These are phyloP conservation scores for Populus trichocarpa DNA, from an alignment of 441 rosid genomes.

Conservation along the genomic window DNA sequence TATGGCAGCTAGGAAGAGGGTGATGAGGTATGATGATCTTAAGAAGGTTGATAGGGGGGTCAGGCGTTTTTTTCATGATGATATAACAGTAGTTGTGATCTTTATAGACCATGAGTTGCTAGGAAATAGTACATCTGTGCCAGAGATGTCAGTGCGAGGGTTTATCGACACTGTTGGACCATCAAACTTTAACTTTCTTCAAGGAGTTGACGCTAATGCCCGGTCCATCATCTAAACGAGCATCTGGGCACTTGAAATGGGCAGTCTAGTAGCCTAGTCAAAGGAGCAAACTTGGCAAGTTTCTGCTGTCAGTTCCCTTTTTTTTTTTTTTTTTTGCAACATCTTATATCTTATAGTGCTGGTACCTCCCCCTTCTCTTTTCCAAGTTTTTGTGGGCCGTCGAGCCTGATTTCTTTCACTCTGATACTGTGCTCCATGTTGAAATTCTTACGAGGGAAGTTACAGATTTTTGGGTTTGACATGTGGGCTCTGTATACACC, in stretches of 20 bases:
- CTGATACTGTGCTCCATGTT: neutral
- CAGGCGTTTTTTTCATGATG: constrained; percentile 74
- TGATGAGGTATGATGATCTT: constrained; percentile 63
- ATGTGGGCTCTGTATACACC: constrained; percentile 9
- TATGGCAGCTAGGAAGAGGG: constrained; percentile 70
- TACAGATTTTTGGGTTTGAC: constrained; percentile 2
- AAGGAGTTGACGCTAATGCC: constrained; percentile 29
- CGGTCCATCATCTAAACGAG: constrained; percentile 22
- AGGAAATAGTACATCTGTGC: constrained; percentile 40
- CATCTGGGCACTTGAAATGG: neutral
- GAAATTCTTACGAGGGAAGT: constrained; percentile 11
- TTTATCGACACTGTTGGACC: constrained; percentile 59
- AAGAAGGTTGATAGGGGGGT: constrained; percentile 61
- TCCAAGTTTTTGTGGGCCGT: constrained; percentile 1
- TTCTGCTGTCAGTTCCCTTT: neutral
- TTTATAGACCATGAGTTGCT: constrained; percentile 59
- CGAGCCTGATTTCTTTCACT: constrained; percentile 6
- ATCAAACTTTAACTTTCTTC: constrained; percentile 59
- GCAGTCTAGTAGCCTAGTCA: neutral
- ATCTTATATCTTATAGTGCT: neutral
- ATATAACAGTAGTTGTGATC: constrained; percentile 81
- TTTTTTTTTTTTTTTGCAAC: too few species aligned
- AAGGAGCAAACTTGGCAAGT: neutral
- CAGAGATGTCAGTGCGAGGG: constrained; percentile 67
- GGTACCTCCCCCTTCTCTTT: neutral